phyloP scores from a whole-genome alignment of 257 asterid genomes.

The Nemophila menziesii region DNA sequence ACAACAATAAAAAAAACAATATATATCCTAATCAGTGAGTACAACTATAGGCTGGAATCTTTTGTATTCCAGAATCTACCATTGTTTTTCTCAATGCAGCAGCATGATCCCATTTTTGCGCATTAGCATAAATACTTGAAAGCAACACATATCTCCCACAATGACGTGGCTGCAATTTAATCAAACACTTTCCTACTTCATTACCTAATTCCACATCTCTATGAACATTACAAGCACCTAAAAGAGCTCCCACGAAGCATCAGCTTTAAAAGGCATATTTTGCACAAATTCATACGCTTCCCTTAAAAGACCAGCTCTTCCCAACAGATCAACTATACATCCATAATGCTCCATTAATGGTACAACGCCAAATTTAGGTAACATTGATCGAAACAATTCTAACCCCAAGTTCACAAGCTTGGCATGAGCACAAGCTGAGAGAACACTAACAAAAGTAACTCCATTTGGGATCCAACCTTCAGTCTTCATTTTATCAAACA shows the following conservation, averaged over 20 bases:
- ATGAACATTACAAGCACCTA: constrained; percentile 73
- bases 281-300: constrained; percentile 54
- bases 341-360: constrained; percentile 86
- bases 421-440: constrained; percentile 68
- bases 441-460: constrained; percentile 58
- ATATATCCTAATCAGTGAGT: too few species aligned
- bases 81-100: constrained; percentile 56
- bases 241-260: constrained; percentile 69
- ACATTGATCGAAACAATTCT: constrained; percentile 47
- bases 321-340: constrained; percentile 77
- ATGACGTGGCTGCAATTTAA: constrained; percentile 47
- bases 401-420: constrained; percentile 44
- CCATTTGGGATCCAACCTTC: constrained; percentile 33
- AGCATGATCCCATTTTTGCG: constrained; percentile 63
- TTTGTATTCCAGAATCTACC: constrained; percentile 52
- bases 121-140: constrained; percentile 70
- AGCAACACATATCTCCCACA: constrained; percentile 57
- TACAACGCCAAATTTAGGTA: constrained; percentile 21
- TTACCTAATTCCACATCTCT: constrained; percentile 58
- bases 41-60: constrained; percentile 70
- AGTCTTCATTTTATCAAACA: constrained; percentile 44
- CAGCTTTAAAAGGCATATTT: constrained; percentile 71
- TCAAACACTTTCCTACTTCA: constrained; percentile 46
- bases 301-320: constrained; percentile 57
- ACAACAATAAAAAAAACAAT: too few species aligned